Conservation (phyloP, 2,329 filamentous ascomycete species). For the Alternaria sp. region DNA sequence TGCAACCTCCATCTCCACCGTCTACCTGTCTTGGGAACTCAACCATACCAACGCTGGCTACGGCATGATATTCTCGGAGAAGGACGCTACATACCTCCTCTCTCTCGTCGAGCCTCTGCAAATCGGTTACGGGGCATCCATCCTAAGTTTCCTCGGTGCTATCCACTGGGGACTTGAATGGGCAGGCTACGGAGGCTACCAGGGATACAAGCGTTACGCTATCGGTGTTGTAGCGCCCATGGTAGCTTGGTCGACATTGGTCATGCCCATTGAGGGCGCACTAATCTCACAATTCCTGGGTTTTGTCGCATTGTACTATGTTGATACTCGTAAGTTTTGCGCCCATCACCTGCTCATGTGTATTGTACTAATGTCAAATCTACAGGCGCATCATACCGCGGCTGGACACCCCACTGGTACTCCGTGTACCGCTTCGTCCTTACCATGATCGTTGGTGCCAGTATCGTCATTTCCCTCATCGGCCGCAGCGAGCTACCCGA, state of each 20-base stretch:
- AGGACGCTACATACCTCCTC: slow-evolving; percentile 76
- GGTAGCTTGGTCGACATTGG: slow-evolving; percentile 87
- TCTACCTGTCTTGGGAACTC: slow-evolving; percentile 83
- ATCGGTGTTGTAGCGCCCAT: slow-evolving; percentile 81
- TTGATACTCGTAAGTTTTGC: slow-evolving; percentile 63
- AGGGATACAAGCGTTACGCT: slow-evolving; percentile 82
- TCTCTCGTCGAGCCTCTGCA: slow-evolving; percentile 84
- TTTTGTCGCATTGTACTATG: slow-evolving; percentile 86
- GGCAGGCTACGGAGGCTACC: slow-evolving; percentile 70
- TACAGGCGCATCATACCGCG: slow-evolving; percentile 68
- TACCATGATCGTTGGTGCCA: slow-evolving; percentile 85
- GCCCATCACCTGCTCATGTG: neutral
- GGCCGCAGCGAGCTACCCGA: slow-evolving; percentile 79
- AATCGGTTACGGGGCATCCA: slow-evolving; percentile 88
- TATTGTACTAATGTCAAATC: neutral
- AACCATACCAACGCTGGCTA: slow-evolving; percentile 72
- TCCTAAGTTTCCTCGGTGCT: slow-evolving; percentile 92
- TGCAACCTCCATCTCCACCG: slow-evolving; percentile 80
- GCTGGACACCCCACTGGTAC: slow-evolving; percentile 89
- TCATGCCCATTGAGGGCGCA: slow-evolving; percentile 84
- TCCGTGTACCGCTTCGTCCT: slow-evolving; percentile 88
- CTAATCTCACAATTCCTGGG: slow-evolving; percentile 85
- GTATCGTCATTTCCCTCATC: slow-evolving; percentile 81
- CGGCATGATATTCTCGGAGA: slow-evolving; percentile 70
- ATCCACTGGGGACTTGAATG: slow-evolving; percentile 95